Base-by-base conservation (phyloP, 148 eudicot genomes). In the Fagopyrum homotropicum region DNA sequence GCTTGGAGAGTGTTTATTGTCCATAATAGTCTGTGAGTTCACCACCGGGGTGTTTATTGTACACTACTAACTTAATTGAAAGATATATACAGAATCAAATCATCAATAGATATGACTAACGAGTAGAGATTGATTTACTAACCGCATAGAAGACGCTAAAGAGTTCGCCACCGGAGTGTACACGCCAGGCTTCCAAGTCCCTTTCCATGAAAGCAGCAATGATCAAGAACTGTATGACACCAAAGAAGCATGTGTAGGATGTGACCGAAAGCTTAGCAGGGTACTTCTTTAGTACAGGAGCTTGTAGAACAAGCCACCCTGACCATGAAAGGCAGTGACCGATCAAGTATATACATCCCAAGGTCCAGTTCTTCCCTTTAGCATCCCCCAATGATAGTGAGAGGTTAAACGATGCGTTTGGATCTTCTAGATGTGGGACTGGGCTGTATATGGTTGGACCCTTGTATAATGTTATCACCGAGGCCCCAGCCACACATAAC, bases 291-390 rank as follows among this genome's bases (percentile, higher is more conserved):
- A 96, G 86, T 2, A 96, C 83, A 0, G 99, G 99, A 4, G 91
- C 84, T 77, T 96, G 99, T 19, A 92, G 80, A 17, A 96, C 99
- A 7, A 96, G 95, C 99, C 99, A 96, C 9, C 83, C 98, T 26
- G 99, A 85, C 98, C 99, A 96, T 1, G 98, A 89, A 73, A 96
- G 76, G 79, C 99, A 96, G 78, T 96, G 99, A 0, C 99, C 99
- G 14, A 92, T 96, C 79, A 96, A 81, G 84, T 74, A 92, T 52
- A 96, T 80, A 81, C 99, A 96, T 7, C 99, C 99, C 77, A 96
- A 77, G 4, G 97, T 88, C 99, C 99, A 96, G 81, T 80, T 91
- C 82, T 96, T 96, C 3, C 90, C 97, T 2, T 74, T 80, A 0
- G 97, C 97, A 44, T 90, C 97, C 35, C 94, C 98, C 8, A 92